Evolutionary conservation across 2,329 filamentous ascomycete species (phyloP), one percentile per base, ranked within the genome.

Genomic region (Septoria linicola): DNA sequence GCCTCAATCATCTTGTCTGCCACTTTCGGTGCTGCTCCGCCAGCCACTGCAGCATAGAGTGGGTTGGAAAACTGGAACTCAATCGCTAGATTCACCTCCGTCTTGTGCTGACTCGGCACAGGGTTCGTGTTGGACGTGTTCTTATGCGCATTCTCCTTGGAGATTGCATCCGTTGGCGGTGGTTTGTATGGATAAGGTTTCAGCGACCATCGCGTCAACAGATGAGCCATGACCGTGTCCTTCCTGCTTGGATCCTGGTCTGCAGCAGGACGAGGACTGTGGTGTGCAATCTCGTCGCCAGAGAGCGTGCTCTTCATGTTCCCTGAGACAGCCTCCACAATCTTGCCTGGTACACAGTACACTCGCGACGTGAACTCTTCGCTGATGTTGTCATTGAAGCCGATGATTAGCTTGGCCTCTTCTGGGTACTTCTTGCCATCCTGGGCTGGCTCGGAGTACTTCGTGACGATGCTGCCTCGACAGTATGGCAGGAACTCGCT

Each of bases 401-500:
- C 93, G 27, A 95, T 83, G 7, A 85, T 86, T 10, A 99, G 76
- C 64, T 87, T 84, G 11, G 89, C 93, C 57, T 85, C 80, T 21
- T 83, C 79, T 0, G 93, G 93, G 77, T 81, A 88, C 36, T 71
- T 72, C 35, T 75, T 76, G 21, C 72, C 72, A 44, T 75, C 63
- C 39, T 53, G 4, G 53, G 72, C 54, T 7, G 81, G 75, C 10
- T 68, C 47, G 5, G 88, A 85, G 80, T 86, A 89, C 52, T 78
- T 76, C 1, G 89, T 96, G 34, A 97, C 89, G 54, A 77, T 80
- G 31, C 88, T 91, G 39, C 76, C 77, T 36, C 82, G 80, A 73
- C 92, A 95, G 79, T 95, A 96, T 8, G 93, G 93, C n/a, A 99
- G 82, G 77, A 97, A 99, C 59, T 76, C 70, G 31, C 80, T 76